phyloP scores from a whole-genome alignment of 139 green algal species.

The Raphidocelis subcapitata region DNA sequence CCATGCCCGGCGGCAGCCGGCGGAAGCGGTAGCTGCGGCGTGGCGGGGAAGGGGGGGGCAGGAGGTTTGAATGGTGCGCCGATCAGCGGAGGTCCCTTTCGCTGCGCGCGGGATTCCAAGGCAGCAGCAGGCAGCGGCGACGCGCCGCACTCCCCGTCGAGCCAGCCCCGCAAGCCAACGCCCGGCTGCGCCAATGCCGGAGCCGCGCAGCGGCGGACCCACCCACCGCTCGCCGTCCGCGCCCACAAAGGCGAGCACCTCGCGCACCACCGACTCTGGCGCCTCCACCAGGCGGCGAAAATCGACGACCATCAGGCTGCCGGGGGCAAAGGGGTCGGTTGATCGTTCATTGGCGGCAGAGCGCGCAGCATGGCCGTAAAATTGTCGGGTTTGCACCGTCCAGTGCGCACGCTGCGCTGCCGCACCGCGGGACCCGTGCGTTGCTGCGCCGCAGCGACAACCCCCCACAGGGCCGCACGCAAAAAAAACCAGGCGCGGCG shows the following conservation, averaged over 20 bases:
- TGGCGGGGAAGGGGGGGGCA: not conserved
- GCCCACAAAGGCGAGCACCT: constrained; percentile 63
- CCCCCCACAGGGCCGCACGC: constrained; percentile 54
- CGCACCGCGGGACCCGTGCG: not conserved
- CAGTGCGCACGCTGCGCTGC: not conserved
- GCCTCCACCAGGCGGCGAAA: constrained; percentile 56
- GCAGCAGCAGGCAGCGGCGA: not conserved
- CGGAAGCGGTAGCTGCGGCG: constrained; percentile 1
- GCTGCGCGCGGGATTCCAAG: not conserved
- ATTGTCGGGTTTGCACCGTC: not conserved
- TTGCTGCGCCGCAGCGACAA: not conserved
- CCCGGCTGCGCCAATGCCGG: not conserved
- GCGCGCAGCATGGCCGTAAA: not conserved
- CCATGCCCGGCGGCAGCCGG: constrained; percentile 18
- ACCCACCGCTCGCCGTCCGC: constrained; percentile 39
- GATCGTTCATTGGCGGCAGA: not conserved
- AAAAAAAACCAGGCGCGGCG: too few species aligned
- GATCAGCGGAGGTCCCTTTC: not conserved
- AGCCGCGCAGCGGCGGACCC: too few species aligned
- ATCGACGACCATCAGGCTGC: constrained; percentile 65
- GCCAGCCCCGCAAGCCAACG: not conserved
- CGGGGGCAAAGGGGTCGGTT: not conserved
- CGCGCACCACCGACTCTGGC: constrained; percentile 38
- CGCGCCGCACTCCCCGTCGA: not conserved
- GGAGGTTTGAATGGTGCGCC: not conserved